These are phyloP conservation scores for Coffea humblotiana DNA, from an alignment of 305 asterid genomes.

Conservation along the genomic window DNA sequence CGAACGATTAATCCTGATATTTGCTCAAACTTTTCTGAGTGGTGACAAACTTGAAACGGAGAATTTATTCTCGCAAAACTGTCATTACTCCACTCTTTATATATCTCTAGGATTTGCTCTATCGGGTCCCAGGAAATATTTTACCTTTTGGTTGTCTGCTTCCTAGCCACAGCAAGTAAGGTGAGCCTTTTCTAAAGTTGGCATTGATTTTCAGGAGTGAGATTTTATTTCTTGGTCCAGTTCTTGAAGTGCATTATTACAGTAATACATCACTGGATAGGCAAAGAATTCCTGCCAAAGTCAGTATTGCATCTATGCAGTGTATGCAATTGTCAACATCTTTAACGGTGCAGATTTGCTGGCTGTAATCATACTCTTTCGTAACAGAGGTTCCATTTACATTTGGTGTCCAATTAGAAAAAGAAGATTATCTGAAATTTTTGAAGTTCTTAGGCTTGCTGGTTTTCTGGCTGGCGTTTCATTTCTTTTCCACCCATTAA, in stretches of 20 bases:
- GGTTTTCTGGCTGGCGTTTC: too few relatives aligned
- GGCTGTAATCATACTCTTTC: neutral
- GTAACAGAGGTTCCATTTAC: neutral
- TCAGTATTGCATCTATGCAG: neutral
- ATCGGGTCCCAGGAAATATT: constrained; percentile 38
- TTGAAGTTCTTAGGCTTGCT: neutral
- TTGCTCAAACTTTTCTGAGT: constrained; percentile 32
- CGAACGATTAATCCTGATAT: constrained; percentile 17
- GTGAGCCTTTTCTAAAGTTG: constrained; percentile 27
- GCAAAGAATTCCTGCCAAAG: constrained; percentile 1
- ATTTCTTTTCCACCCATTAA: neutral
- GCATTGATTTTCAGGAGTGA: constrained; percentile 44
- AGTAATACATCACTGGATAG: neutral
- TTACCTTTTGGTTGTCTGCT: constrained; percentile 30
- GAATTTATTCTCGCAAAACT: constrained; percentile 36
- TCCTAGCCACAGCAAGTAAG: constrained; percentile 30
- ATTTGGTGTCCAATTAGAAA: neutral
- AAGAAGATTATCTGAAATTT: neutral
- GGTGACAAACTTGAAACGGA: constrained; percentile 32
- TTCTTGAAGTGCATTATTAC: neutral
- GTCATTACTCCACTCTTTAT: constrained; percentile 24
- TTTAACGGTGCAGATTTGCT: neutral
- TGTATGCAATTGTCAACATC: neutral
- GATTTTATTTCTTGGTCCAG: constrained; percentile 33
- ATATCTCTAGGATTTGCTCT: constrained; percentile 20